phyloP scores from a whole-genome alignment of 805 yeast species.

The Metschnikowia lunata region DNA sequence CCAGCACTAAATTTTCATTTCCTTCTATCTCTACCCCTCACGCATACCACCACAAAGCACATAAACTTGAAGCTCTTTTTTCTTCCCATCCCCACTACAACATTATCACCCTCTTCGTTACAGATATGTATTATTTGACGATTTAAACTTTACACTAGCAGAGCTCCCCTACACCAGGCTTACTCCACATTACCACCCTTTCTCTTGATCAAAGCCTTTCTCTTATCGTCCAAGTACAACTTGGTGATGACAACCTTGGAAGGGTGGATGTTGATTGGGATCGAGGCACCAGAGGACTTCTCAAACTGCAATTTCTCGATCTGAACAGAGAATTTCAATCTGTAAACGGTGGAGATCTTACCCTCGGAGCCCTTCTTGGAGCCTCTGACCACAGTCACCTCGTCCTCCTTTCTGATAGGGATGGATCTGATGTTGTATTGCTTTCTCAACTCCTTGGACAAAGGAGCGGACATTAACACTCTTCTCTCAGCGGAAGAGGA shows the following conservation, averaged over 20 bases:
- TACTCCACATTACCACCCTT: conserved; percentile 97
- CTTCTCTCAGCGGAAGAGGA: conserved; percentile 97
- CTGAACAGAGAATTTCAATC: conserved; percentile 95
- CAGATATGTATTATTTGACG: conserved; percentile 20
- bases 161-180: conserved; percentile 18
- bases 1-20: no score
- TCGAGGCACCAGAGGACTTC: conserved; percentile 96
- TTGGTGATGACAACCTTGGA: conserved; percentile 98
- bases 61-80: no score
- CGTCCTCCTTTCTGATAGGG: conserved; percentile 97
- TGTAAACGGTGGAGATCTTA: conserved; percentile 95
- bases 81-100: no score
- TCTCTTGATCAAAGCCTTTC: conserved; percentile 95
- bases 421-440: conserved; percentile 93
- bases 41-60: no score
- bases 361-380: conserved; percentile 99
- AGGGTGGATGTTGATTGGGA: conserved; percentile 96
- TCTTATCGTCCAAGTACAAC: conserved; percentile 97
- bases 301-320: conserved; percentile 96
- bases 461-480: conserved; percentile 93
- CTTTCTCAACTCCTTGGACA: conserved; percentile 97
- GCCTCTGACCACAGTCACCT: conserved; percentile 94
- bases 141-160: conserved; percentile 18
- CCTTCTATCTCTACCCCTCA: no score
- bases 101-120: conserved; percentile 1